Evolutionary conservation across 371 early-diverging fungal genomes (phyloP).

Genomic region (Nosema muscidifuracis): DNA sequence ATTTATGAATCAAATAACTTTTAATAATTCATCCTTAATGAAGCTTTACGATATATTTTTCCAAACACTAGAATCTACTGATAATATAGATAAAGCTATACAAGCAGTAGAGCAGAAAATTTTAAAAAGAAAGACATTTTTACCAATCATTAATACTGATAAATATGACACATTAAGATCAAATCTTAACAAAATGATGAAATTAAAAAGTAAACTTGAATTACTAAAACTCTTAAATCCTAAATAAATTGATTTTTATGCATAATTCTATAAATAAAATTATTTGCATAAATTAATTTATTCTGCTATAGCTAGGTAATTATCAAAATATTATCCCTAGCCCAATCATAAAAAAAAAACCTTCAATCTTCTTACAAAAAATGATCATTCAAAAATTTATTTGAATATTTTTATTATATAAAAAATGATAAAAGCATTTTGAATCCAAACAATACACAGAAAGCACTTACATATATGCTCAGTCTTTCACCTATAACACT

Average conservation of each 20-base stretch:
- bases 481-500: conserved; percentile 59
- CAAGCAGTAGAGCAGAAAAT: conserved; percentile 16
- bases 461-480: conserved; percentile 47
- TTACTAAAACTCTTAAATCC: background rate
- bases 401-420: conserved; percentile 29
- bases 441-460: conserved; percentile 45
- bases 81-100: conserved; percentile 10
- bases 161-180: background rate
- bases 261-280: no score
- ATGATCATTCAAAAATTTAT: no score
- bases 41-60: conserved; percentile 31
- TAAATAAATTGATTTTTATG: no score
- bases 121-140: conserved; percentile 12
- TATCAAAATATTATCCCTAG: no score
- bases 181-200: background rate
- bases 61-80: conserved; percentile 7
- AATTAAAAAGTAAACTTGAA: background rate
- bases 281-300: no score
- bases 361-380: no score
- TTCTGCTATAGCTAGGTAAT: no score
- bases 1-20: conserved; percentile 1
- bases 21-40: conserved; percentile 16
- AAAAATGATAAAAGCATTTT: conserved; percentile 44
- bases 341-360: no score
- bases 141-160: background rate